These are phyloP conservation scores for Sapria himalayana DNA, from an alignment of 345 rosid species.

Conservation along the genomic window DNA sequence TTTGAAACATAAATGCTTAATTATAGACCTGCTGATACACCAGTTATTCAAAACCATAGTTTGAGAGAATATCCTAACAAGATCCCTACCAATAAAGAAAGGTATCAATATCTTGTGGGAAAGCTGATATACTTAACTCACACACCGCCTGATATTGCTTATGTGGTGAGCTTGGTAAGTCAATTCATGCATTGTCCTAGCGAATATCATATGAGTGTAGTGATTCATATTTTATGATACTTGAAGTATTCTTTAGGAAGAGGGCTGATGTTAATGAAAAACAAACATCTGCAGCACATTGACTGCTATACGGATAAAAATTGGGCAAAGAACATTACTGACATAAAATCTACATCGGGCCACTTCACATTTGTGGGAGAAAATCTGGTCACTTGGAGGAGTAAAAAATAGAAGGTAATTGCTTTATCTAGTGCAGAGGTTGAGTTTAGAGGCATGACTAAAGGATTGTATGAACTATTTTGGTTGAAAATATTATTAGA, in stretches of 20 bases:
- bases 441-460: background rate
- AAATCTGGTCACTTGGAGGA: constrained; percentile 1
- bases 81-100: too few species aligned
- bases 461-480: too few species aligned
- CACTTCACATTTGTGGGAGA: constrained; percentile 1
- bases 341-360: background rate
- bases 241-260: background rate
- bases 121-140: background rate
- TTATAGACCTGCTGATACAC: too few species aligned
- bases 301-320: background rate
- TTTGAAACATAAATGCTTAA: too few species aligned
- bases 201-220: background rate
- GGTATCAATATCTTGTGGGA: too few species aligned
- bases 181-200: too few species aligned
- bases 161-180: too few species aligned
- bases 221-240: background rate
- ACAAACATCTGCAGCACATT: background rate
- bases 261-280: background rate
- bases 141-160: background rate
- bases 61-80: too few species aligned
- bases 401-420: background rate
- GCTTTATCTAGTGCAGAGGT: constrained; percentile 1
- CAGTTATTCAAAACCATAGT: too few species aligned
- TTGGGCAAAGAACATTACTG: background rate
- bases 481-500: background rate